These are phyloP conservation scores for Scopulariopsis brevicaulis DNA, from an alignment of 2,329 filamentous ascomycete genomes.

Conservation along the genomic window DNA sequence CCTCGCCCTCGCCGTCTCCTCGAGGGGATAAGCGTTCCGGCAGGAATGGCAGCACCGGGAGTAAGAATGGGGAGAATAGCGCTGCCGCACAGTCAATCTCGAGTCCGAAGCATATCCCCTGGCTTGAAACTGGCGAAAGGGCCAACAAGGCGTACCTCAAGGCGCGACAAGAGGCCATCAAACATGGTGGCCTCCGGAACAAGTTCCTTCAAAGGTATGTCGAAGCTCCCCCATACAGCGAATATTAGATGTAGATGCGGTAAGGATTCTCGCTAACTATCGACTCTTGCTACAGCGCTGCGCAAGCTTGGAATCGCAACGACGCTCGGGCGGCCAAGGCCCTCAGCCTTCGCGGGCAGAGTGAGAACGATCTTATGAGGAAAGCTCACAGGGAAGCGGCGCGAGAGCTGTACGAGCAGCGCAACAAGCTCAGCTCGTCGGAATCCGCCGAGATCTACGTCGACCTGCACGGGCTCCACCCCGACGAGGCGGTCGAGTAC, in stretches of 20 bases:
- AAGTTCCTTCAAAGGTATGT: slow-evolving; percentile 88
- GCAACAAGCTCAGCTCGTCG: slow-evolving; percentile 57
- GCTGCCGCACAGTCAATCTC: slow-evolving; percentile 73
- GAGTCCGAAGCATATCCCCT: slow-evolving; percentile 84
- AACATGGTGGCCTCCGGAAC: slow-evolving; percentile 90
- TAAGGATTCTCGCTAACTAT: not conserved
- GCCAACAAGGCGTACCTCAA: slow-evolving; percentile 94
- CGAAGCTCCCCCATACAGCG: not conserved
- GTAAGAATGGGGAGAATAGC: slow-evolving; percentile 64
- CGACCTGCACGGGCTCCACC: slow-evolving; percentile 95
- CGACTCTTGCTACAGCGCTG: slow-evolving; percentile 51
- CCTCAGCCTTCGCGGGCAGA: slow-evolving; percentile 84
- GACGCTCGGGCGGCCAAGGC: slow-evolving; percentile 94
- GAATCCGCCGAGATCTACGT: slow-evolving; percentile 71
- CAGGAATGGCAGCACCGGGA: slow-evolving; percentile 54
- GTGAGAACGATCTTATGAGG: slow-evolving; percentile 94
- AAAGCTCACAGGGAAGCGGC: slow-evolving; percentile 94
- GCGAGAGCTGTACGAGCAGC: slow-evolving; percentile 82
- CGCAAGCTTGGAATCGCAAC: slow-evolving; percentile 97
- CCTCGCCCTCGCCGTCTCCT: slow-evolving; percentile 61
- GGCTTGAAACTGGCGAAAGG: slow-evolving; percentile 85
- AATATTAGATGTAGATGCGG: not conserved
- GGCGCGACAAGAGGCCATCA: slow-evolving; percentile 89
- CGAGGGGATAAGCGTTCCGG: slow-evolving; percentile 49
- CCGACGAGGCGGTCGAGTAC: slow-evolving; percentile 92